Evolutionary conservation across 2,329 filamentous ascomycete species (phyloP), one percentile per base, ranked within the genome.

Genomic region (Aspergillus ruber): DNA sequence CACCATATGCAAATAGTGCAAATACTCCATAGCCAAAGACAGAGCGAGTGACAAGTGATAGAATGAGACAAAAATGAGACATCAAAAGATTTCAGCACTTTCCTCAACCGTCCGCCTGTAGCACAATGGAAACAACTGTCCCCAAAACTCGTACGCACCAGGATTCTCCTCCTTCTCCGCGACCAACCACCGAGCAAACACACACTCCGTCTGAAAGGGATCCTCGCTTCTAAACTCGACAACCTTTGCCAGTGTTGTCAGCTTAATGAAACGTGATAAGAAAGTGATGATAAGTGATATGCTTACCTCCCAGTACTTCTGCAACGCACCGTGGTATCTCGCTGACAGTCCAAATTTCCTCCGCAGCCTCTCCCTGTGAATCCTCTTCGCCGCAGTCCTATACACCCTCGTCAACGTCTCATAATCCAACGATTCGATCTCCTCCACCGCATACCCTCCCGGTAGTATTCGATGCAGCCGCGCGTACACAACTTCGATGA

Each of bases 121-220:
- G 51, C 64, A 68, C 27, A 67, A 36, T 10, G 61, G 64, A 49
- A 65, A 68, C 42, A 68, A 48, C 43, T 49, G 53, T 5, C 51
- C 57, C 65, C 65, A 67, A 46, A 67, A 67, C 5, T 20, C 47
- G 46, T 56, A 65, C 48, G 61, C 47, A 5, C 49, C 50, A 6
- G 56, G 55, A 35, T 54, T 55, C 10, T 42, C 50, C 18, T 59
- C 53, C 47, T 53, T 59, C 42, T 60, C 52, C 1, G 57, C 51
- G 10, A 64, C 48, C 25, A 68, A 50, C 63, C 64, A 67, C 17
- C 53, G 53, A 41, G 65, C 64, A 48, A 68, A 68, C 13, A 50
- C 41, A 27, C 45, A 48, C 38, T 65, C 64, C 1, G 63, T 63
- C 18, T 52, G 55, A 42, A 54, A 59, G 1, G 64, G 58, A 43